phyloP scores from a whole-genome alignment of 1,284 basidiomycete genomes.

The Cystobasidium pallidum region DNA sequence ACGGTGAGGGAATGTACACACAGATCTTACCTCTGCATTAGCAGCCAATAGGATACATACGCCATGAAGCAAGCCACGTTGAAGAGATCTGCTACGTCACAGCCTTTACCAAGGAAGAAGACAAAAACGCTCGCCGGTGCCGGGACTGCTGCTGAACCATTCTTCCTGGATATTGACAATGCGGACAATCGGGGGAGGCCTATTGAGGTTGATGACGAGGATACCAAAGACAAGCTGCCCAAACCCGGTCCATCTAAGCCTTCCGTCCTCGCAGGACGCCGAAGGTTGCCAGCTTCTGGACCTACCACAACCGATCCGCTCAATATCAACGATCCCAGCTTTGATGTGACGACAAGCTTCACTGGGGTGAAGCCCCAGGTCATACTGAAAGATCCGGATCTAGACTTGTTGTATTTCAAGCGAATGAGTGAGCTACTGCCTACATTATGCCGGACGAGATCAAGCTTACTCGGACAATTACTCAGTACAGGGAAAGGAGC shows the following conservation, averaged over 20 bases:
- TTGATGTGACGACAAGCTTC: conserved; percentile 25
- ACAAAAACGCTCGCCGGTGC: neutral
- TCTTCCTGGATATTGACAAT: neutral
- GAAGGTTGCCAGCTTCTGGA: neutral
- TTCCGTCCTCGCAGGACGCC: neutral
- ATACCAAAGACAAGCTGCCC: neutral
- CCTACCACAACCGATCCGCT: conserved; percentile 32
- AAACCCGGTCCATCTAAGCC: neutral
- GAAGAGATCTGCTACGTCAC: conserved; percentile 1
- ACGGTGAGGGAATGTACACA: no score
- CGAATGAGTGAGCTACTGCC: conserved; percentile 20
- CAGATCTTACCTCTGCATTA: no score
- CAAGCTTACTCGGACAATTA: no score
- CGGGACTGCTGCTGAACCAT: neutral
- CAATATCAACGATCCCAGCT: conserved; percentile 34
- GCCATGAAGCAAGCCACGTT: conserved; percentile 19
- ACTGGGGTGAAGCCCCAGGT: conserved; percentile 28
- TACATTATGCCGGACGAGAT: neutral
- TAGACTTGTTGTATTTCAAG: conserved; percentile 45
- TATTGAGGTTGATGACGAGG: conserved; percentile 29
- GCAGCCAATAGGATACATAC: neutral
- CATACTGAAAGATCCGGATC: conserved; percentile 34
- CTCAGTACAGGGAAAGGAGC: conserved; percentile 24
- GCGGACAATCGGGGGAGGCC: conserved; percentile 20
- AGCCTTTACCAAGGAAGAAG: neutral